phyloP scores from a whole-genome alignment of 306 rosid genomes.

The Neltuma alba region DNA sequence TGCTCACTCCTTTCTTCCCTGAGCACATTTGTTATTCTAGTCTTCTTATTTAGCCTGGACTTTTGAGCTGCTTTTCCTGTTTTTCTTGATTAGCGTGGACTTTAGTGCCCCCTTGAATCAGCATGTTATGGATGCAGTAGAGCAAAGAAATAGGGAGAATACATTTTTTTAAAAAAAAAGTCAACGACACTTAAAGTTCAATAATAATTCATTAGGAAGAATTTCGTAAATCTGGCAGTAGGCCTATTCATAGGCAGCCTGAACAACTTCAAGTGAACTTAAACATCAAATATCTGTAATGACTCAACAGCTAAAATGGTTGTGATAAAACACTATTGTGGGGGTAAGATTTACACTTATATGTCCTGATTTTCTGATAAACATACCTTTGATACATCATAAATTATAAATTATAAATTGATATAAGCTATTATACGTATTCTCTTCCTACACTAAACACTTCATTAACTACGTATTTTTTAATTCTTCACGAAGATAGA shows the following conservation, averaged over 20 bases:
- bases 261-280: not conserved
- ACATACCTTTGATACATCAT: not conserved
- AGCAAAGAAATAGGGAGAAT: not conserved
- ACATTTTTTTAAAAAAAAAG: not conserved
- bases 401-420: not conserved
- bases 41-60: conserved; percentile 14
- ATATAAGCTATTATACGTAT: not conserved
- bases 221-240: not conserved
- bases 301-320: not conserved
- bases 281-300: not conserved
- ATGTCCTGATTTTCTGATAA: not conserved
- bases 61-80: not conserved
- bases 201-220: not conserved
- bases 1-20: conserved; percentile 34
- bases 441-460: not conserved
- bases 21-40: not conserved
- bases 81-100: not conserved
- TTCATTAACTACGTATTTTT: not conserved
- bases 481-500: not conserved
- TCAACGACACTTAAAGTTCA: not conserved
- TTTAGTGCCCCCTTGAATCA: not conserved
- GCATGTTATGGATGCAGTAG: not conserved
- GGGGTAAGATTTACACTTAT: not conserved
- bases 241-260: not conserved
- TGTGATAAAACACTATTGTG: not conserved